Base-by-base conservation (phyloP, 768 basidiomycete species). In the Filobasidium floriforme region DNA sequence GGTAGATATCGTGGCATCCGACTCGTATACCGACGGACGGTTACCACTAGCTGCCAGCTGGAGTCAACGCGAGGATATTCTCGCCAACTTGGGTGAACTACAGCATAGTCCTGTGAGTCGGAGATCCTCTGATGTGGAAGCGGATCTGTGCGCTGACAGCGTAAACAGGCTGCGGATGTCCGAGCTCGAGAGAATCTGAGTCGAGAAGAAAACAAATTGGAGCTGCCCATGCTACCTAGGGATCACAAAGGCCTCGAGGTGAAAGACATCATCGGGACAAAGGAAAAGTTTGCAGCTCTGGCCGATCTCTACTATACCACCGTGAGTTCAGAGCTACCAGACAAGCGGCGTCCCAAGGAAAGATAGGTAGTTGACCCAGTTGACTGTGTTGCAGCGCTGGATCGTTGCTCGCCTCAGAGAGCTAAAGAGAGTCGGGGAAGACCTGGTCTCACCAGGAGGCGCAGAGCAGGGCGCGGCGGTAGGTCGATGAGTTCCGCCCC, bases 31-130 rank as follows among this genome's bases (percentile, higher is more conserved):
- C 11, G 67, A 29, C 26, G 59, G 41, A 0, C 87, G 57, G 82
- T 86, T 63, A 85, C 88, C 59, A 82, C 87, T 77, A 15, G 80
- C 82, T 0, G 81, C 80, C 0, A 70, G 75, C 59, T 96, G 91
- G 92, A 89, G 91, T 0, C 92, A 94, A 75, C 83, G 82, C 60
- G 83, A 86, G 9, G 92, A 97, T 67, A 75, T 96, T n/a, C 85
- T 83, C 54, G 81, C 84, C 24, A 89, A 88, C 74, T 75, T 93
- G 54, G 82, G 83, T 7, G 90, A 89, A 70, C 78, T 94, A 52
- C 80, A 84, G 66, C 77, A 74, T 11, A 80, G 81, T 11, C 72
- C 82, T 59, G 89, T 88, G 66, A 59, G 59, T 18, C 54, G 44
- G 10, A 62, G 18, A 9, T 55, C 0, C 24, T 0, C 28, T 9